Conservation (phyloP, 2,329 filamentous ascomycete species). For the Tolypocladium inflatum region DNA sequence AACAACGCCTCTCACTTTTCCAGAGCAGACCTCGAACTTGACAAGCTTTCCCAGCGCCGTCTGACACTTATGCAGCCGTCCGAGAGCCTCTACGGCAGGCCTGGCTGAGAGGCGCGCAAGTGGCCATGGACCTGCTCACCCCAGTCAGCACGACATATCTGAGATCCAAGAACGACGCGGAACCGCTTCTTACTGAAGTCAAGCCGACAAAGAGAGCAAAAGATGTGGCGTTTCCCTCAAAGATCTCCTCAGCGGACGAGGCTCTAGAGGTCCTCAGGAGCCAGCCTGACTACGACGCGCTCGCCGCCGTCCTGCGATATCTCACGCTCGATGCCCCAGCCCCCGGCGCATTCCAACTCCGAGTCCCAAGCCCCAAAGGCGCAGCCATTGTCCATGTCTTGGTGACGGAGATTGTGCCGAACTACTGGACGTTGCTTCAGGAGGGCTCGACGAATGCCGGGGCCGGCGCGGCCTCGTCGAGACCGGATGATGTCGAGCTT, state of each 20-base stretch:
- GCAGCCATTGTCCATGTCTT: slow-evolving; percentile 69
- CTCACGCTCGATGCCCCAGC: slow-evolving; percentile 25
- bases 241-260: slow-evolving; percentile 31
- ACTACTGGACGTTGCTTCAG: slow-evolving; percentile 66
- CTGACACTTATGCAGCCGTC: neutral
- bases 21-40: neutral
- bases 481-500: slow-evolving; percentile 29
- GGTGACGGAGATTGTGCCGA: slow-evolving; percentile 64
- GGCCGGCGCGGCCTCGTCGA: slow-evolving; percentile 2
- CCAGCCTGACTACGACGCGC: slow-evolving; percentile 51
- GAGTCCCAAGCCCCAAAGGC: slow-evolving; percentile 51
- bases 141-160: slow-evolving; percentile 43
- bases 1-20: neutral
- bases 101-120: neutral
- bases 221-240: slow-evolving; percentile 1
- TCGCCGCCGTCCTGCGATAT: slow-evolving; percentile 43
- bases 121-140: slow-evolving; percentile 45
- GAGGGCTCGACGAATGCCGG: slow-evolving; percentile 25
- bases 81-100: neutral
- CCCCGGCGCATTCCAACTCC: slow-evolving; percentile 14
- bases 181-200: slow-evolving; percentile 28
- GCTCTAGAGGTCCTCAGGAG: slow-evolving; percentile 50
- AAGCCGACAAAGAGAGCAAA: slow-evolving; percentile 10
- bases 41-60: too few relatives aligned
- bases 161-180: slow-evolving; percentile 22